Evolutionary conservation across 768 basidiomycete genomes (phyloP).

Genomic region (Hirschioporus abietinus): DNA sequence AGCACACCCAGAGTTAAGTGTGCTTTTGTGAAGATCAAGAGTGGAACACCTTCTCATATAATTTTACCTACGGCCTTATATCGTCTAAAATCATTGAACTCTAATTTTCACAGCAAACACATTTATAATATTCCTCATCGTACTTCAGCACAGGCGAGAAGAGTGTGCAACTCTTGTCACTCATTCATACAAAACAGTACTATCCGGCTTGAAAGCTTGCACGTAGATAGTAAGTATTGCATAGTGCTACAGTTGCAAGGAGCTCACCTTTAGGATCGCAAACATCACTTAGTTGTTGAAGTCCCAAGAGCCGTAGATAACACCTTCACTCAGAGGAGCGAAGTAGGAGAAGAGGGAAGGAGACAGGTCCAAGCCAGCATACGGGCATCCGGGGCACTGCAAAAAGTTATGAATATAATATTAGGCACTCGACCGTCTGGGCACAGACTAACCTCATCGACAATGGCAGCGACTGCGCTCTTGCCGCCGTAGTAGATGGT

Average conservation of each 20-base stretch:
- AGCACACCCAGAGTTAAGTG: background rate
- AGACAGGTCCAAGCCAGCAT: conserved; percentile 43
- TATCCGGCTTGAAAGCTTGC: no score
- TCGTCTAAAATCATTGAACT: background rate
- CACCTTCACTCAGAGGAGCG: conserved; percentile 27
- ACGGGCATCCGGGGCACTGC: conserved; percentile 36
- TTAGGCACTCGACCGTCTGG: background rate
- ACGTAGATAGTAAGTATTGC: background rate
- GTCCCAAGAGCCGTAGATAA: conserved; percentile 36
- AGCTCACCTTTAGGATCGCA: no score
- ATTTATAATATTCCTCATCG: no score
- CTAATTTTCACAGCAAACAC: no score
- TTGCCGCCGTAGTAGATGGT: conserved; percentile 35
- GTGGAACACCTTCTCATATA: background rate
- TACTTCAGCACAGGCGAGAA: no score
- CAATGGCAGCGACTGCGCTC: conserved; percentile 35
- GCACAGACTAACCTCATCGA: conserved; percentile 21
- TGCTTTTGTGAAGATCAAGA: background rate
- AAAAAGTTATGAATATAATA: background rate
- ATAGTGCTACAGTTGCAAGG: no score
- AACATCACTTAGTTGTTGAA: conserved; percentile 13
- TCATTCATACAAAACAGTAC: no score
- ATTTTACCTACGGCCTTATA: background rate
- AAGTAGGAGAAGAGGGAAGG: conserved; percentile 39
- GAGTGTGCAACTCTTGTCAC: no score